Base-by-base conservation (phyloP, 495 filamentous ascomycete species). In the Lophiotrema nucula region DNA sequence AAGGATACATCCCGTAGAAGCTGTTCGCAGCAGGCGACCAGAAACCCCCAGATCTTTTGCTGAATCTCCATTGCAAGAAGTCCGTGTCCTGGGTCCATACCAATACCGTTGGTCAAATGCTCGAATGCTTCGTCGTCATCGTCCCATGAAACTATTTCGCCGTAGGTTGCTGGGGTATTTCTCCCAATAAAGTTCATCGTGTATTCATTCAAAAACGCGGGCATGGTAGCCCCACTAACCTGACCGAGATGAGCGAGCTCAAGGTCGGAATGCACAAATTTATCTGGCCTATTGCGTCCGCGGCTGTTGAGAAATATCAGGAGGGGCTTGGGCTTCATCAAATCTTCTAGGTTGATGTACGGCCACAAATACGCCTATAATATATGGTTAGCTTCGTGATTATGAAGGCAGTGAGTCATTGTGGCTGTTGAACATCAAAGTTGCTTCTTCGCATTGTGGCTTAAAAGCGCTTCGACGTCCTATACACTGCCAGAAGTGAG, bases 311-410 rank as follows among this genome's bases (percentile, higher is more conserved):
- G 60, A 3, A 85, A 68, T 18, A 84, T 61, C 0, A 73, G 68
- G 8, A 85, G 49, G 0, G 67, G 51, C 41, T 71, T 76, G 0
- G 73, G 68, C 18, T 74, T 69, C 11, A 47, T 46, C 4, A 85
- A 66, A 63, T 84, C 81, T 53, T 84, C 80, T 25, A 77, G 71
- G 56, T 86, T 87, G 65, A 84, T 77, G 47, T 76, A 72, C 0
- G 82, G 83, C 72, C 76, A 81, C 28, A 80, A 49, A 31, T 70
- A 82, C 4, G 64, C 58, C 2, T 75, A n/a, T n/a, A n/a, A n/a
- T n/a, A n/a, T n/a, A n/a, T n/a, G n/a, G n/a, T n/a, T n/a, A n/a
- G n/a, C n/a, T n/a, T n/a, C n/a, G n/a, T n/a, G n/a, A n/a, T n/a
- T n/a, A n/a, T n/a, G n/a, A n/a, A n/a, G n/a, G n/a, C n/a, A n/a